These are phyloP conservation scores for Macrocystidia cucumis DNA, from an alignment of 1,284 basidiomycete species.

Conservation along the genomic window DNA sequence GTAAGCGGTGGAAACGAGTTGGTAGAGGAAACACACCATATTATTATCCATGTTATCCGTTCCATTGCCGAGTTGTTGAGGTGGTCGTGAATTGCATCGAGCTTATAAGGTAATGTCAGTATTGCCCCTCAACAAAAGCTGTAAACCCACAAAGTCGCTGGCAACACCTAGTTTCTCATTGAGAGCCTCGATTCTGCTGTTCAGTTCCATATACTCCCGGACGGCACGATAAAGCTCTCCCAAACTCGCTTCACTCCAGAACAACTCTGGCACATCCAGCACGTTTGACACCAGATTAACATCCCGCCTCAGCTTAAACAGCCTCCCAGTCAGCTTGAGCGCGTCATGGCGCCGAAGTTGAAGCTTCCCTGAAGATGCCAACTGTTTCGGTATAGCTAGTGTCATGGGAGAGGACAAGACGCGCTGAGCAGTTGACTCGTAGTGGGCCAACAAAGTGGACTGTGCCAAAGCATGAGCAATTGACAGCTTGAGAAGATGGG, in stretches of 20 bases:
- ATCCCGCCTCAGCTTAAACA: constrained; percentile 88
- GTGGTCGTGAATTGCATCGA: constrained; percentile 92
- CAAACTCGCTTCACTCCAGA: constrained; percentile 91
- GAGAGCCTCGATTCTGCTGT: constrained; percentile 75
- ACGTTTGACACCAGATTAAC: constrained; percentile 92
- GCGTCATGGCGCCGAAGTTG: constrained; percentile 78
- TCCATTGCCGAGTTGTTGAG: constrained; percentile 89
- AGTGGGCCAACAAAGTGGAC: constrained; percentile 86
- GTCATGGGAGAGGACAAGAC: constrained; percentile 77
- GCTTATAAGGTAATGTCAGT: constrained; percentile 33
- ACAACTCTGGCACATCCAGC: constrained; percentile 91
- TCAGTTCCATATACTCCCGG: constrained; percentile 92
- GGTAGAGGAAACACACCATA: constrained; percentile 53
- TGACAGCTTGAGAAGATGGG: constrained; percentile 83
- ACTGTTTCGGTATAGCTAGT: constrained; percentile 78
- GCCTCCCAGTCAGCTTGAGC: constrained; percentile 77
- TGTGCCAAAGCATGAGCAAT: constrained; percentile 93
- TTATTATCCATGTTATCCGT: constrained; percentile 93
- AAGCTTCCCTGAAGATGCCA: constrained; percentile 75
- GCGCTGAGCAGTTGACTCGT: constrained; percentile 76
- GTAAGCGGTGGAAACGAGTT: constrained; percentile 1
- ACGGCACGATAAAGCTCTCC: constrained; percentile 91
- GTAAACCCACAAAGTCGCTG: constrained; percentile 70
- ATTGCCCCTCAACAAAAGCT: constrained; percentile 4
- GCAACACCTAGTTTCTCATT: constrained; percentile 88